Percentiles rank a stretch among this genome's conserved stretches.
Conservation (phyloP, 805 yeast genomes). For the Schwanniomyces yamadae region DNA sequence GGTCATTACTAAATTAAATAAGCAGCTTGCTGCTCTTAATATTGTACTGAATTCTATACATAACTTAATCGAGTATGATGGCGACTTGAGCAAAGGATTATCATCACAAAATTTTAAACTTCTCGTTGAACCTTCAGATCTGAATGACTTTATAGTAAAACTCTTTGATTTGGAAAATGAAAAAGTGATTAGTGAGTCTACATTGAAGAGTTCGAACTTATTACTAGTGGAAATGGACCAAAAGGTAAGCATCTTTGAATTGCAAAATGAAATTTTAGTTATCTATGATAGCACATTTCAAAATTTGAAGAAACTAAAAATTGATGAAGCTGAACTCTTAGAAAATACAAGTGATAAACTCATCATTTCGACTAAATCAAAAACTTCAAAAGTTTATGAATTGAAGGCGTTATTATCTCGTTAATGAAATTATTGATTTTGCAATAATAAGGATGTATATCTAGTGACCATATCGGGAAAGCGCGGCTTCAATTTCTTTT, state of each 20-base stretch:
- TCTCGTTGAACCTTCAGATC: slow-evolving; percentile 2
- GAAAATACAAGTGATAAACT: not conserved
- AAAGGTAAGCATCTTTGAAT: not conserved
- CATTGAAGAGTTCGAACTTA: slow-evolving; percentile 1
- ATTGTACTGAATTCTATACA: slow-evolving; percentile 15
- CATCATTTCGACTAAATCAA: not conserved
- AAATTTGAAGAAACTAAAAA: not conserved
- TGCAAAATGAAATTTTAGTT: slow-evolving; percentile 1
- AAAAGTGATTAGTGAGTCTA: slow-evolving; percentile 2
- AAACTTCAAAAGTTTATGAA: slow-evolving; percentile 1
- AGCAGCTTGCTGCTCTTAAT: slow-evolving; percentile 13
- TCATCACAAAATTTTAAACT: not conserved
- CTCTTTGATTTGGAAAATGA: slow-evolving; percentile 3
- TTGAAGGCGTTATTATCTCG: not conserved
- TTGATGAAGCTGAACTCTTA: not conserved
- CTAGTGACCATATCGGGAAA: not conserved
- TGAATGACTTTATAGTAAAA: slow-evolving; percentile 2
- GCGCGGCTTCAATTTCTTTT: slow-evolving; percentile 2
- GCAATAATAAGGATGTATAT: no score
- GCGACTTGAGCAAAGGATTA: no score
- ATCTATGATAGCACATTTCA: slow-evolving; percentile 2
- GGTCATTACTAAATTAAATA: slow-evolving; percentile 14
- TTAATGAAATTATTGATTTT: no score
- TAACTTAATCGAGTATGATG: slow-evolving; percentile 2
- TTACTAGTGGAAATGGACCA: not conserved